Evolutionary conservation across 345 rosid genomes (phyloP), one percentile per base, ranked within the genome.

Genomic region (Arabis alpina): DNA sequence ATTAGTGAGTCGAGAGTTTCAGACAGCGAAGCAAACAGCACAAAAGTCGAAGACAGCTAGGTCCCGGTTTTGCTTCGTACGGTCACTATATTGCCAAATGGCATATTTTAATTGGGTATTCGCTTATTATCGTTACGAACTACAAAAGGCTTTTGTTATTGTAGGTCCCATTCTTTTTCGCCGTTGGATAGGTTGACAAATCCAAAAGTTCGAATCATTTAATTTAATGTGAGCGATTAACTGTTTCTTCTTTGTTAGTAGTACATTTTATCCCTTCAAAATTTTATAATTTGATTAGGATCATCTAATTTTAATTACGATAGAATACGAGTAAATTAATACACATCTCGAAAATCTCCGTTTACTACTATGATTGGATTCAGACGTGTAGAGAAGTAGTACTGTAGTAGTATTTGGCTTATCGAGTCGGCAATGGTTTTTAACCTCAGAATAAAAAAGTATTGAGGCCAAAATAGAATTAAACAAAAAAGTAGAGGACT

Each of bases 11-110:
- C 57, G 2, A 23, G 47, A 13, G 44, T 60, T 23, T 60, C 47
- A 34, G 62, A 61, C 75, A 61, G 54, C 68, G 39, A 61, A 53
- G 75, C 75, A 71, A 50, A 23, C 16, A 57, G 10, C 25, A 9
- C 28, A 25, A 40, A 12, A 32, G 47, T 43, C 13, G 14, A 71
- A 43, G 56, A 72, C 59, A 47, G 13, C 44, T 56, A 65, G 64
- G 65, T 72, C 71, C 76, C 51, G 44, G 10, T 36, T 36, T 61
- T 25, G 2, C 19, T 9, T 45, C 49, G 6, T 53, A 34, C 28
- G 56, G 48, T 15, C 19, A 24, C 8, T 15, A 25, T 4, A 37
- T 15, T 48, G 2, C 25, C 70, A 72, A 16, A 57, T 72, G 71
- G 16, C 50, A 6, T 8, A 27, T 0, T 15, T 8, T 23, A 3